A percentile compares a stretch with the other conserved stretches of the same genome.
Conservation (phyloP, 1,284 basidiomycete genomes). For the Singerocomus rubriflavus region DNA sequence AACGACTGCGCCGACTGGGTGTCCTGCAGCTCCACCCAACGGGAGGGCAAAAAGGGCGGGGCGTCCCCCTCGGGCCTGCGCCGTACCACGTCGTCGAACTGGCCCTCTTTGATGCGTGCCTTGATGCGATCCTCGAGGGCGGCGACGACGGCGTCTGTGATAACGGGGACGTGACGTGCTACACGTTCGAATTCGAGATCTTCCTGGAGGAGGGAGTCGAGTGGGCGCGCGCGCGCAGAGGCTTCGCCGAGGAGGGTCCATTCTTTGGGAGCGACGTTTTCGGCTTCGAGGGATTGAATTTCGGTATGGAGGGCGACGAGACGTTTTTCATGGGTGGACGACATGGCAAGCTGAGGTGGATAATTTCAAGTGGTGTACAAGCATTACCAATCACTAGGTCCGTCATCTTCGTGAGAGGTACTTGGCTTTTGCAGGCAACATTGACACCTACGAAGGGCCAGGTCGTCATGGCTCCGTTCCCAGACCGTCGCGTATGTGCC, state of each 20-base stretch:
- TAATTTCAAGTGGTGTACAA: too few relatives aligned
- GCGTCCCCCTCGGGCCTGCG: slow-evolving; percentile 69
- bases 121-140: slow-evolving; percentile 92
- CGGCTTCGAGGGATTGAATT: slow-evolving; percentile 67
- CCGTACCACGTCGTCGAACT: slow-evolving; percentile 91
- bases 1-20: slow-evolving; percentile 85
- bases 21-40: slow-evolving; percentile 88
- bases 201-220: slow-evolving; percentile 91
- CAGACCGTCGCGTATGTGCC: neutral
- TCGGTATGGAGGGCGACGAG: slow-evolving; percentile 59
- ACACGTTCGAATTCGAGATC: slow-evolving; percentile 94
- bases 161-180: slow-evolving; percentile 82
- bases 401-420: neutral
- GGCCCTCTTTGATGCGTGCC: slow-evolving; percentile 79
- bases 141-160: slow-evolving; percentile 87
- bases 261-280: slow-evolving; percentile 71
- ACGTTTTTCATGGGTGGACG: slow-evolving; percentile 62
- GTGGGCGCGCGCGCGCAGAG: slow-evolving; percentile 75
- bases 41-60: slow-evolving; percentile 88
- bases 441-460: too few relatives aligned
- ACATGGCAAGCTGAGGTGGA: too few relatives aligned
- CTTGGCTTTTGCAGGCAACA: too few relatives aligned
- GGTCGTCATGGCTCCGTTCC: neutral
- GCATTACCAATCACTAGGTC: neutral
- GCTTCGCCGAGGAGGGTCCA: slow-evolving; percentile 97